phyloP scores from a whole-genome alignment of 192 early-diverging fungal genomes.

The Phycomyces nitens region DNA sequence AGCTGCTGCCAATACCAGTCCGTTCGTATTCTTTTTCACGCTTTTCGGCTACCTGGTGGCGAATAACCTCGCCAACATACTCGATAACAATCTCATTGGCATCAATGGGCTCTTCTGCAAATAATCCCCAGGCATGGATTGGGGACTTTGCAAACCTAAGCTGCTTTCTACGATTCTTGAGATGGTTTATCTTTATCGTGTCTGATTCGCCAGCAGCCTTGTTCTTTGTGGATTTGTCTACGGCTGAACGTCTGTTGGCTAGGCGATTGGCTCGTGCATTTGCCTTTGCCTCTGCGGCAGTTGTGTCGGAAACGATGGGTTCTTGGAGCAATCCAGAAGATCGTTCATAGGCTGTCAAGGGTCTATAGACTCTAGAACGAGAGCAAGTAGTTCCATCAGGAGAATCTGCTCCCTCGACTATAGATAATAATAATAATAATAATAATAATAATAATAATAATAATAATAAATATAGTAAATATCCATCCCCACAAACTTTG shows the following conservation, averaged over 20 bases:
- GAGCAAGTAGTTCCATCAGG: slow-evolving; percentile 51
- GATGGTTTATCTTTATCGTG: slow-evolving; percentile 83
- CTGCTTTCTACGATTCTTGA: slow-evolving; percentile 84
- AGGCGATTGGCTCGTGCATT: slow-evolving; percentile 62
- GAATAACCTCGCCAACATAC: slow-evolving; percentile 94
- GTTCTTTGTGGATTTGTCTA: slow-evolving; percentile 55
- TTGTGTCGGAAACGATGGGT: slow-evolving; percentile 25
- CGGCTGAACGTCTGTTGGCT: slow-evolving; percentile 54
- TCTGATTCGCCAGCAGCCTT: slow-evolving; percentile 51
- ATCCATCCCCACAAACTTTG: neutral
- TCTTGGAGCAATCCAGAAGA: slow-evolving; percentile 53
- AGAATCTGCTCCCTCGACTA: too few relatives aligned
- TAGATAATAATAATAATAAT: too few relatives aligned
- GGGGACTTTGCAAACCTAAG: slow-evolving; percentile 85
- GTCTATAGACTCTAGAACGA: slow-evolving; percentile 70
- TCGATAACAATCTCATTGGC: slow-evolving; percentile 95
- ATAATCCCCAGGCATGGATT: slow-evolving; percentile 98
- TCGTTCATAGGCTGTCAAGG: slow-evolving; percentile 60
- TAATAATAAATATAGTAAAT: too few relatives aligned
- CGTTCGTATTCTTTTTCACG: slow-evolving; percentile 92
- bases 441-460: too few relatives aligned
- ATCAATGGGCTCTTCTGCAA: slow-evolving; percentile 88
- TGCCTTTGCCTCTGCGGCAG: slow-evolving; percentile 5
- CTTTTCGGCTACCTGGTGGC: slow-evolving; percentile 89
- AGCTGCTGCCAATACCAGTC: slow-evolving; percentile 91